A percentile compares a stretch with the other conserved stretches of the same genome.
Evolutionary conservation across 2,329 filamentous ascomycete species (phyloP).

Genomic region (Fusarium nodosum): DNA sequence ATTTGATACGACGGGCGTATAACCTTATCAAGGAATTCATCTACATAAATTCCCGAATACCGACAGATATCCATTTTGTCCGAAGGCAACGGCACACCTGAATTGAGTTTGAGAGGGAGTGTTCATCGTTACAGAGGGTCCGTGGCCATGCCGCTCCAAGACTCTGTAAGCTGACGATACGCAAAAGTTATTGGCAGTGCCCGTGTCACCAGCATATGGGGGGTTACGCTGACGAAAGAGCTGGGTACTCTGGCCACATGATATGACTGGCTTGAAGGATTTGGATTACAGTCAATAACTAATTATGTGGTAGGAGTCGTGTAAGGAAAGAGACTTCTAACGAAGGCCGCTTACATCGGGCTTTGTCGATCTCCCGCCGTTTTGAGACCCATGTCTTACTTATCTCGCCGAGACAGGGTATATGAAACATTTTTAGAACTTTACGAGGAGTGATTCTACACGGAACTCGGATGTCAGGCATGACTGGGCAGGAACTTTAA

Average conservation of each 20-base stretch:
- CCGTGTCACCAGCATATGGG: constrained; percentile 4
- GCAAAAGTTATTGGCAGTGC: neutral
- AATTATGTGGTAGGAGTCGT: neutral
- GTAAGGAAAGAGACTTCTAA: neutral
- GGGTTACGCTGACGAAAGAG: constrained; percentile 17
- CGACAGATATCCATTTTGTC: constrained; percentile 30
- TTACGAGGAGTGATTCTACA: neutral
- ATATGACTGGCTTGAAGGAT: neutral
- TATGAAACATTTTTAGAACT: neutral
- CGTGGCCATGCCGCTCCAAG: neutral
- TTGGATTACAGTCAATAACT: neutral
- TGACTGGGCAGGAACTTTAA: neutral
- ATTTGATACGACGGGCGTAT: constrained; percentile 4
- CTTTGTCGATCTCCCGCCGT: constrained; percentile 7
- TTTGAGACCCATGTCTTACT: constrained; percentile 4
- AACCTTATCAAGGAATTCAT: constrained; percentile 27
- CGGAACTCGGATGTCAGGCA: neutral
- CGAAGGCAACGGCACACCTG: constrained; percentile 4
- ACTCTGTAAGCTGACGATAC: constrained; percentile 22
- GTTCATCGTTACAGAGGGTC: neutral
- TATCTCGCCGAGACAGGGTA: neutral
- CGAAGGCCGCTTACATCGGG: neutral
- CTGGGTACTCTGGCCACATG: constrained; percentile 9
- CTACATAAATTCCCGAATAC: constrained; percentile 30
- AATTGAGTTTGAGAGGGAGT: neutral